Evolutionary conservation across 345 rosid species (phyloP).

Genomic region (thale cress (Arabidopsis thaliana)): TAIR10.1 NC_003071.7:15041501-15042000

Average conservation of each 20-base stretch:
- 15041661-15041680: slow-evolving; percentile 77
- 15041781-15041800: slow-evolving; percentile 71
- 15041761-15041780: slow-evolving; percentile 96
- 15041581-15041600: slow-evolving; percentile 92
- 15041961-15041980: slow-evolving; percentile 72
- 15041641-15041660: slow-evolving; percentile 94
- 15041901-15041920: slow-evolving; percentile 87
- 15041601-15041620: slow-evolving; percentile 95
- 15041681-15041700: slow-evolving; percentile 78
- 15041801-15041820: slow-evolving; percentile 75
- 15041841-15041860: slow-evolving; percentile 86
- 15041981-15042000: not conserved
- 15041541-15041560: slow-evolving; percentile 87
- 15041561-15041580: slow-evolving; percentile 95
- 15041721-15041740: slow-evolving; percentile 82
- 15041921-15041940: slow-evolving; percentile 77
- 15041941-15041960: slow-evolving; percentile 74
- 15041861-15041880: slow-evolving; percentile 76
- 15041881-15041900: slow-evolving; percentile 79
- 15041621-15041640: slow-evolving; percentile 75
- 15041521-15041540: slow-evolving; percentile 89
- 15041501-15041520: slow-evolving; percentile 54
- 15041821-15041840: slow-evolving; percentile 77
- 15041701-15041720: slow-evolving; percentile 98
- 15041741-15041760: slow-evolving; percentile 93